These are phyloP conservation scores for Podospora pseudopauciseta DNA, from an alignment of 495 filamentous ascomycete genomes.

Conservation along the genomic window DNA sequence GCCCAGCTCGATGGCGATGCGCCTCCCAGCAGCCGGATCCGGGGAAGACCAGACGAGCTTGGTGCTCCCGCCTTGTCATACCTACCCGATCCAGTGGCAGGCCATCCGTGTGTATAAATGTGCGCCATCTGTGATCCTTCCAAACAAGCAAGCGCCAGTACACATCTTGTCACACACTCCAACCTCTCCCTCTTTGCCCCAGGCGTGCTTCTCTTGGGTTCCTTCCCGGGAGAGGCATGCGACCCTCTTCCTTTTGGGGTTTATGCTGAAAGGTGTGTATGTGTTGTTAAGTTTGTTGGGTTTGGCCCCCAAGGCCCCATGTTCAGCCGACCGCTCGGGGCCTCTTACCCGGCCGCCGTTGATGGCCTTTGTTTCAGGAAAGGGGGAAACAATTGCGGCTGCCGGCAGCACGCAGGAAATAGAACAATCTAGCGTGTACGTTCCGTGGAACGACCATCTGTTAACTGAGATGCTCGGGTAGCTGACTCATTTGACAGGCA, in stretches of 20 bases:
- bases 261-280: background rate
- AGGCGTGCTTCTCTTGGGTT: background rate
- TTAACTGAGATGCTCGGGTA: background rate
- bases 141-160: background rate
- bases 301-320: background rate
- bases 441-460: background rate
- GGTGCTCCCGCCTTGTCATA: constrained; percentile 10
- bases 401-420: constrained; percentile 1
- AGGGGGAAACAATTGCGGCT: background rate
- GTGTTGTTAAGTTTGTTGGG: background rate
- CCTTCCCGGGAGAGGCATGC: background rate
- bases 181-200: background rate
- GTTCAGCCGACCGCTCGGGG: constrained; percentile 1
- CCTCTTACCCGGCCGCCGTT: background rate
- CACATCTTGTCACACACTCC: background rate
- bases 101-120: background rate
- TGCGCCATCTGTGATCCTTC: background rate
- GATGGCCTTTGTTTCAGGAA: background rate
- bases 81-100: constrained; percentile 6
- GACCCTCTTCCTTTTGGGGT: background rate
- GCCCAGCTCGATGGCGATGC: background rate
- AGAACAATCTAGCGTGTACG: background rate
- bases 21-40: constrained; percentile 4
- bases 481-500: background rate
- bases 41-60: background rate